phyloP scores from a whole-genome alignment of 306 rosid species.

The Rosa rugosa region DNA sequence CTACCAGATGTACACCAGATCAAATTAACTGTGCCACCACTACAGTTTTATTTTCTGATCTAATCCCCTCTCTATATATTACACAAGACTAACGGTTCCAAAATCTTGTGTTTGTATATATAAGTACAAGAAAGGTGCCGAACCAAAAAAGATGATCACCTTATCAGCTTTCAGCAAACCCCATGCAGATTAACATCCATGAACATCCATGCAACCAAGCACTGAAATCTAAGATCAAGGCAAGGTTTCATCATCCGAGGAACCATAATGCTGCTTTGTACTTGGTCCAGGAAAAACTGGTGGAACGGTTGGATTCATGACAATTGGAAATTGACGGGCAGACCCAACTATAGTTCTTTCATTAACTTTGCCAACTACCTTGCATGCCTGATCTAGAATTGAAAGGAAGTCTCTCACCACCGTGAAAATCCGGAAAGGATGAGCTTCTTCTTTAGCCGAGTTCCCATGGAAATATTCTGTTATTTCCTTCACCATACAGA shows the following conservation, averaged over 20 bases:
- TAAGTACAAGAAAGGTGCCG: constrained; percentile 8
- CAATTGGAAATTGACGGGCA: constrained; percentile 42
- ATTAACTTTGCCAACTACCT: constrained; percentile 72
- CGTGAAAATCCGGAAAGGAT: constrained; percentile 66
- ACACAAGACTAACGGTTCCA: constrained; percentile 22
- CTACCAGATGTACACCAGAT: constrained; percentile 23
- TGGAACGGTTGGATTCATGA: constrained; percentile 33
- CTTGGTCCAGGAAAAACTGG: constrained; percentile 47
- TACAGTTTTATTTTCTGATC: not conserved
- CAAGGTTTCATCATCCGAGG: constrained; percentile 49
- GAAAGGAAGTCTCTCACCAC: constrained; percentile 83
- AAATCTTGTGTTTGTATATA: constrained; percentile 22
- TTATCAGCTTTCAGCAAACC: constrained; percentile 13
- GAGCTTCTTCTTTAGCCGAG: constrained; percentile 90
- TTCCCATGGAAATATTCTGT: constrained; percentile 86
- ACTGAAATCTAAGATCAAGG: constrained; percentile 26
- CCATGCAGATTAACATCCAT: not conserved
- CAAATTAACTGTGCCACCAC: constrained; percentile 12
- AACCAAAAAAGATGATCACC: not conserved
- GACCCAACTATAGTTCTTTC: constrained; percentile 74
- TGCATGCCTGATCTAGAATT: constrained; percentile 76
- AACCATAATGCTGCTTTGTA: constrained; percentile 46
- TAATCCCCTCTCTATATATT: constrained; percentile 15
- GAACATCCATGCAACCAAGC: constrained; percentile 7
- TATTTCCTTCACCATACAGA: constrained; percentile 69